Percentiles rank a stretch among this genome's conserved stretches.
Conservation (phyloP, 495 filamentous ascomycete genomes). For the Aspergillus sclerotioniger region DNA sequence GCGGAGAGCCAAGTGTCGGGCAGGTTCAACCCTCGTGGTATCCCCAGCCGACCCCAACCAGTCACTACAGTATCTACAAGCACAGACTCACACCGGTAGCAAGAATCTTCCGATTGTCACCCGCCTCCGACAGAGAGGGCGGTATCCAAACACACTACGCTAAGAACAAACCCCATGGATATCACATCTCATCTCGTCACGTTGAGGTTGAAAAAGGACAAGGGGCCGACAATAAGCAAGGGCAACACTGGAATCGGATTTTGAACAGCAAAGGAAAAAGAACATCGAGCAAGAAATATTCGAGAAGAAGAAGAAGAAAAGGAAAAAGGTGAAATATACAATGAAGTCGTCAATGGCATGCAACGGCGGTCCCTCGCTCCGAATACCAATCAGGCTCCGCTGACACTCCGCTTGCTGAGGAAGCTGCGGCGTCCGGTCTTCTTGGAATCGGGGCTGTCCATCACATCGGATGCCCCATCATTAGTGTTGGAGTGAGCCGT, state of each 20-base stretch:
- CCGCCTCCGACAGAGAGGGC: background rate
- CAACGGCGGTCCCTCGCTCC: slow-evolving; percentile 16
- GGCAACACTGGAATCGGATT: background rate
- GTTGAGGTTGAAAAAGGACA: background rate
- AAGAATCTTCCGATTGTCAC: slow-evolving; percentile 1
- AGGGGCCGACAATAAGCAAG: background rate
- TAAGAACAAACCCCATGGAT: slow-evolving; percentile 3
- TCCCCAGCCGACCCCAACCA: too few species aligned
- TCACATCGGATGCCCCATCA: slow-evolving; percentile 32
- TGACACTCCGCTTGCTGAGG: slow-evolving; percentile 55
- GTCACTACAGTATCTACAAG: background rate
- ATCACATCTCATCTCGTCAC: slow-evolving; percentile 3
- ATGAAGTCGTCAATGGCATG: slow-evolving; percentile 8
- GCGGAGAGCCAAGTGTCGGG: too few species aligned
- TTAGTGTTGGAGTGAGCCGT: slow-evolving; percentile 40
- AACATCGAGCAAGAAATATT: slow-evolving; percentile 2
- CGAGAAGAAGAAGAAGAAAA: slow-evolving; percentile 9
- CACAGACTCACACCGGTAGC: background rate
- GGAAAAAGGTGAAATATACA: slow-evolving; percentile 3
- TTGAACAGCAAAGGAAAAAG: slow-evolving; percentile 7
- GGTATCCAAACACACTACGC: slow-evolving; percentile 8
- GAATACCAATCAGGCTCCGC: slow-evolving; percentile 36
- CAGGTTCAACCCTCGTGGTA: too few species aligned
- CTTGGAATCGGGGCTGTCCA: slow-evolving; percentile 54
- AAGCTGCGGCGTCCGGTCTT: slow-evolving; percentile 49